Conservation (phyloP, 108 stramenopile species). For the Chaetoceros muelleri region DNA sequence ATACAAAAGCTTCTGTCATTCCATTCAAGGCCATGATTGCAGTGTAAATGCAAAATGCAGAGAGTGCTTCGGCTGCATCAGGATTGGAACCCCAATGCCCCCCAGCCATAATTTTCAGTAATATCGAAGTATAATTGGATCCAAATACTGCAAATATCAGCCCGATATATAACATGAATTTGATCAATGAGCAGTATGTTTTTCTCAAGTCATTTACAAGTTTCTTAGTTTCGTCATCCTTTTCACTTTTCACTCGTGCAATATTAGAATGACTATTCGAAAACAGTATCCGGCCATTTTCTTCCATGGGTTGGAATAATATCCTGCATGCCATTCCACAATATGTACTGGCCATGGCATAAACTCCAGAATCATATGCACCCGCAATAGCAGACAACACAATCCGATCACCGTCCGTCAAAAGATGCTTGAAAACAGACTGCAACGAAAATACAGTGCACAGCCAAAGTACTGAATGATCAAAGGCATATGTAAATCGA, state of each 20-base stretch:
- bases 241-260: constrained; percentile 3
- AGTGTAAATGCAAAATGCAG: constrained; percentile 89
- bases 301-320: constrained; percentile 82
- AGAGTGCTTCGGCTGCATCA: constrained; percentile 60
- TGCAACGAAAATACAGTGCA: constrained; percentile 50
- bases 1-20: constrained; percentile 91
- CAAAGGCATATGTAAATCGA: constrained; percentile 1
- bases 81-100: constrained; percentile 50
- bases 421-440: constrained; percentile 73
- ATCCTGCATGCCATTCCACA: constrained; percentile 73
- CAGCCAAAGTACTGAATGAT: background rate
- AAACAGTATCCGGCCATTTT: constrained; percentile 70
- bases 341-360: constrained; percentile 70
- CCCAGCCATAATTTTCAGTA: constrained; percentile 62
- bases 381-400: constrained; percentile 44
- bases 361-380: constrained; percentile 76
- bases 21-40: constrained; percentile 87
- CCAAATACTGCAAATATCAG: constrained; percentile 60
- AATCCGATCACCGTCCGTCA: constrained; percentile 82
- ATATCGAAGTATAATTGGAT: constrained; percentile 62
- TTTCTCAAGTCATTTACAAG: constrained; percentile 9
- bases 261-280: constrained; percentile 48
- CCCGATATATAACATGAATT: constrained; percentile 66
- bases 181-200: constrained; percentile 50
- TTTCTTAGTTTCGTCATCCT: constrained; percentile 6